Percentiles rank a stretch among this genome's conserved stretches.
Evolutionary conservation across 495 filamentous ascomycete species (phyloP).

Genomic region (Aspergillus conjunctus): DNA sequence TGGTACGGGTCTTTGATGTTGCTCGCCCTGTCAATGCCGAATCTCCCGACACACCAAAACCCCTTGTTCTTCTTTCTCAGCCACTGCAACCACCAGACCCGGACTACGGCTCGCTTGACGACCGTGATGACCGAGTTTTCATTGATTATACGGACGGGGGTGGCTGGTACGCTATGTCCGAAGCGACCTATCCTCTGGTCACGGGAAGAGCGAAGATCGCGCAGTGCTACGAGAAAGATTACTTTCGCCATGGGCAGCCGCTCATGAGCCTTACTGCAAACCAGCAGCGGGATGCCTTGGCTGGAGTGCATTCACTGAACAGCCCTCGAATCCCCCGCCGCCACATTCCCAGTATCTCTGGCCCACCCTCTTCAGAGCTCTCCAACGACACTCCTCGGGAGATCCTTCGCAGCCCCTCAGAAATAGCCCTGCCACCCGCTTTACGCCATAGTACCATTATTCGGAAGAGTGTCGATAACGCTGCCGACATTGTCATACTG

Average conservation of each 20-base stretch:
- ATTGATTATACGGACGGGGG: slow-evolving; percentile 83
- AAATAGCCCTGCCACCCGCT: slow-evolving; percentile 48
- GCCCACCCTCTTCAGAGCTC: slow-evolving; percentile 32
- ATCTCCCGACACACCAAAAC: slow-evolving; percentile 55
- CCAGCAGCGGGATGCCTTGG: slow-evolving; percentile 52
- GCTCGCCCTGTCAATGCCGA: slow-evolving; percentile 65
- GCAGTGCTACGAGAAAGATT: slow-evolving; percentile 63
- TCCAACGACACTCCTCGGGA: slow-evolving; percentile 49
- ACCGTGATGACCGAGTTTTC: slow-evolving; percentile 69
- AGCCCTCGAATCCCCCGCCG: slow-evolving; percentile 38
- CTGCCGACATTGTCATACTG: slow-evolving; percentile 53
- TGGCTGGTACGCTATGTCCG: slow-evolving; percentile 94
- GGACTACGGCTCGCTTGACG: slow-evolving; percentile 57
- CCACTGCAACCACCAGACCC: slow-evolving; percentile 68
- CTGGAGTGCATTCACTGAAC: slow-evolving; percentile 55
- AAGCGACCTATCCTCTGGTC: slow-evolving; percentile 78
- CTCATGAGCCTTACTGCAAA: slow-evolving; percentile 44
- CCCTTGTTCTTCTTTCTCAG: slow-evolving; percentile 82
- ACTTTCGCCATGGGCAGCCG: slow-evolving; percentile 45
- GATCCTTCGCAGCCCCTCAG: slow-evolving; percentile 41
- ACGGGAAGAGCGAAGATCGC: slow-evolving; percentile 69
- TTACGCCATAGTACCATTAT: slow-evolving; percentile 55
- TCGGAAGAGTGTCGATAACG: slow-evolving; percentile 55
- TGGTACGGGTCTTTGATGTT: slow-evolving; percentile 89
- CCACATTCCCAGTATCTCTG: slow-evolving; percentile 41